Conservation (phyloP, 176 grass and related monocot genomes). For the Eremochloa ophiuroides region DNA sequence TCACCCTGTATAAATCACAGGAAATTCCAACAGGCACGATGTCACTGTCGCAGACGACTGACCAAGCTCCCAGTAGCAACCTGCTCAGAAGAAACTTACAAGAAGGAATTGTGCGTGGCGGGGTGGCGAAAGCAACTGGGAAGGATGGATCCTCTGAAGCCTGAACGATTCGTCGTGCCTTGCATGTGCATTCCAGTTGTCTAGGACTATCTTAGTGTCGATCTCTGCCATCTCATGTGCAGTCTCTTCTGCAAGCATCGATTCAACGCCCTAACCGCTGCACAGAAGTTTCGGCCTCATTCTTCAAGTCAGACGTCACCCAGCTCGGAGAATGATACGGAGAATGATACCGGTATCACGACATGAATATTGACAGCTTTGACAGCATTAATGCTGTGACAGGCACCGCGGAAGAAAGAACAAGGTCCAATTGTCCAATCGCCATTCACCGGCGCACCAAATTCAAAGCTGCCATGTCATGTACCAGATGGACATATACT, state of each 20-base stretch:
- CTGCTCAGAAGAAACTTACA: background rate
- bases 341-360: constrained; percentile 33
- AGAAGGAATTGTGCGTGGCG: constrained; percentile 1
- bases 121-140: constrained; percentile 14
- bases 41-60: background rate
- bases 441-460: background rate
- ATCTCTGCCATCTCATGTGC: background rate
- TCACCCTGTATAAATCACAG: background rate
- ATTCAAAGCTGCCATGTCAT: background rate
- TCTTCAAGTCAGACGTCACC: background rate
- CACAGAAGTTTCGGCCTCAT: constrained; percentile 17
- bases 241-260: background rate
- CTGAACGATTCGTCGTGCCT: background rate
- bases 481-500: background rate
- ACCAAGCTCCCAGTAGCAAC: background rate
- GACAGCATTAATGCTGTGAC: constrained; percentile 11
- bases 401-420: constrained; percentile 1
- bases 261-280: background rate
- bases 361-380: constrained; percentile 28
- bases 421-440: constrained; percentile 11
- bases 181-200: background rate
- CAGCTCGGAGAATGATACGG: constrained; percentile 8
- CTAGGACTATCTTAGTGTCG: background rate
- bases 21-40: background rate
- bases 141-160: constrained; percentile 20